These are phyloP conservation scores for Pisolithus marmoratus DNA, from an alignment of 768 basidiomycete species.

Conservation along the genomic window DNA sequence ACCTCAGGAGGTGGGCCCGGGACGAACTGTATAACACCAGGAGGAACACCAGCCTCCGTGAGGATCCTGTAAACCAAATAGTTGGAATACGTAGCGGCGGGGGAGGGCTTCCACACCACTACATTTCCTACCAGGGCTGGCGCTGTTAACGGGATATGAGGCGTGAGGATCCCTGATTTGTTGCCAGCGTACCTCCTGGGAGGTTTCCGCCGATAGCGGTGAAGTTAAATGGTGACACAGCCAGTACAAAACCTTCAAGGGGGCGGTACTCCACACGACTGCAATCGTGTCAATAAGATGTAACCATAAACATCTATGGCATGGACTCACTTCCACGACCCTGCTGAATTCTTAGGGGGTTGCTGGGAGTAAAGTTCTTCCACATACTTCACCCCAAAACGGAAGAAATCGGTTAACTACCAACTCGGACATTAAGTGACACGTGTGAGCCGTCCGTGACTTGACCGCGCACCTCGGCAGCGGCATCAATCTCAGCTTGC, in stretches of 20 bases:
- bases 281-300: slow-evolving; percentile 1
- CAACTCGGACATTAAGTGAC: slow-evolving; percentile 4
- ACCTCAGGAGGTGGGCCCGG: slow-evolving; percentile 85
- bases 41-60: slow-evolving; percentile 88
- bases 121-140: slow-evolving; percentile 96
- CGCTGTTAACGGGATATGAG: slow-evolving; percentile 32
- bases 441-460: background rate
- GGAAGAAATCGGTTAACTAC: slow-evolving; percentile 86
- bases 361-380: slow-evolving; percentile 92
- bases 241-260: slow-evolving; percentile 97
- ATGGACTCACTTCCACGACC: slow-evolving; percentile 86
- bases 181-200: slow-evolving; percentile 45
- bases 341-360: slow-evolving; percentile 77
- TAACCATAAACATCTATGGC: background rate
- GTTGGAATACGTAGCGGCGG: slow-evolving; percentile 91
- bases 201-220: slow-evolving; percentile 98
- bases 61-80: slow-evolving; percentile 90
- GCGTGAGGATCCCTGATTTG: background rate
- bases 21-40: slow-evolving; percentile 95
- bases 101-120: slow-evolving; percentile 96
- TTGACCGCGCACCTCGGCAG: slow-evolving; percentile 74
- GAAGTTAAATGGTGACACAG: slow-evolving; percentile 97
- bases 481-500: slow-evolving; percentile 99
- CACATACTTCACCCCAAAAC: slow-evolving; percentile 95
- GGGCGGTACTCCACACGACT: slow-evolving; percentile 96